Percentiles rank a stretch among this genome's conserved stretches.
Conservation (phyloP, 73 alveolate genomes). For the Paramecium biaurelia region DNA sequence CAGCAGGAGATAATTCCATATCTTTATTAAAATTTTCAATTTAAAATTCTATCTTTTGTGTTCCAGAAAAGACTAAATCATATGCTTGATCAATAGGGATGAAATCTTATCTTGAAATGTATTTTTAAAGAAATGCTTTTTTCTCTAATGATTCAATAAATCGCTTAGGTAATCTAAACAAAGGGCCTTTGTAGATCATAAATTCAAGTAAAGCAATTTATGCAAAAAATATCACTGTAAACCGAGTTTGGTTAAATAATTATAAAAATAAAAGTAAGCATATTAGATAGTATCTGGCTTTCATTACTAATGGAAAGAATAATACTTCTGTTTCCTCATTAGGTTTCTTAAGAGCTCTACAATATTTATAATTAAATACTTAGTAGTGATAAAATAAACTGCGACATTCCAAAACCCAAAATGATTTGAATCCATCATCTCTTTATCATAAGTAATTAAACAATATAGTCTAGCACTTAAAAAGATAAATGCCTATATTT, state of each 20-base stretch:
- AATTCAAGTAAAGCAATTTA: neutral
- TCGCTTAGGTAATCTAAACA: neutral
- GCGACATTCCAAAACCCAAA: neutral
- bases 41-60: neutral
- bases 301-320: neutral
- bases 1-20: neutral
- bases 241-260: neutral
- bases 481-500: neutral
- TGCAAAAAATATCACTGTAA: neutral
- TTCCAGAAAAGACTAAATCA: neutral
- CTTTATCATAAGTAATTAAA: neutral
- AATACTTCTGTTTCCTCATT: neutral
- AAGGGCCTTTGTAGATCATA: neutral
- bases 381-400: neutral
- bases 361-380: neutral
- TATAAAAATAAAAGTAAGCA: neutral
- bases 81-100: neutral
- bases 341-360: neutral
- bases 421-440: neutral
- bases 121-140: neutral
- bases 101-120: slow-evolving; percentile 5
- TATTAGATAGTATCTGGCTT: neutral
- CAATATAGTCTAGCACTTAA: neutral
- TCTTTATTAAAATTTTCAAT: neutral
- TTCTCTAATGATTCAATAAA: neutral